These are phyloP conservation scores for Ceratocystis smalleyi DNA, from an alignment of 2,329 filamentous ascomycete species.

Conservation along the genomic window DNA sequence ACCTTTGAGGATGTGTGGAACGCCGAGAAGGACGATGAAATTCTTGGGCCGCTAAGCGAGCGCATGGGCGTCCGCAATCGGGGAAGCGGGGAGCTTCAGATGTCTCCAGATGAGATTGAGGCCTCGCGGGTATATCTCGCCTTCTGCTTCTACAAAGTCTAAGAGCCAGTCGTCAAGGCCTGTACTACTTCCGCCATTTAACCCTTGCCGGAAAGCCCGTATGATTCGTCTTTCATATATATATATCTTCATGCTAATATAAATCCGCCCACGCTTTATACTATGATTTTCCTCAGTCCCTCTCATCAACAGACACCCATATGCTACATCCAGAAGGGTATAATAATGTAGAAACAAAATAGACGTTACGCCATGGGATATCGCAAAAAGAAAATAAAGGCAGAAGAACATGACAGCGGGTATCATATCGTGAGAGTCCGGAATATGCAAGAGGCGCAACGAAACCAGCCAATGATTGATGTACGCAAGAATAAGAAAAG, in stretches of 20 bases:
- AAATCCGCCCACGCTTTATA: not conserved
- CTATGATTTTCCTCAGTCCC: not conserved
- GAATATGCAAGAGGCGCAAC: not conserved
- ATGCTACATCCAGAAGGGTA: not conserved
- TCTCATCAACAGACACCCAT: no score
- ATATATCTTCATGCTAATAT: not conserved
- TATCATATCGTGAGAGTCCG: constrained; percentile 1
- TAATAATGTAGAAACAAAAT: not conserved
- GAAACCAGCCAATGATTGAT: not conserved
- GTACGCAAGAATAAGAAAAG: not conserved
- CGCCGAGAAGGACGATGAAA: constrained; percentile 69
- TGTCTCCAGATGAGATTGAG: constrained; percentile 79
- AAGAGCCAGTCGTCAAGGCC: constrained; percentile 17
- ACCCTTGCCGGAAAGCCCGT: not conserved
- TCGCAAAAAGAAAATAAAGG: constrained; percentile 16
- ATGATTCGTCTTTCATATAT: not conserved
- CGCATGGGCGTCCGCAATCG: constrained; percentile 84
- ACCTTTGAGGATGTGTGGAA: constrained; percentile 84
- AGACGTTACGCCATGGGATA: constrained; percentile 17
- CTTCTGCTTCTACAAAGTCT: constrained; percentile 96
- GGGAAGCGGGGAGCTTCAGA: constrained; percentile 48
- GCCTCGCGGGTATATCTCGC: constrained; percentile 83
- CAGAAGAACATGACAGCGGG: not conserved
- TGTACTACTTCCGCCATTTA: not conserved
- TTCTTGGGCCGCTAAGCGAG: constrained; percentile 72